phyloP scores from a whole-genome alignment of 2,329 filamentous ascomycete genomes.

The Alternaria sp. region DNA sequence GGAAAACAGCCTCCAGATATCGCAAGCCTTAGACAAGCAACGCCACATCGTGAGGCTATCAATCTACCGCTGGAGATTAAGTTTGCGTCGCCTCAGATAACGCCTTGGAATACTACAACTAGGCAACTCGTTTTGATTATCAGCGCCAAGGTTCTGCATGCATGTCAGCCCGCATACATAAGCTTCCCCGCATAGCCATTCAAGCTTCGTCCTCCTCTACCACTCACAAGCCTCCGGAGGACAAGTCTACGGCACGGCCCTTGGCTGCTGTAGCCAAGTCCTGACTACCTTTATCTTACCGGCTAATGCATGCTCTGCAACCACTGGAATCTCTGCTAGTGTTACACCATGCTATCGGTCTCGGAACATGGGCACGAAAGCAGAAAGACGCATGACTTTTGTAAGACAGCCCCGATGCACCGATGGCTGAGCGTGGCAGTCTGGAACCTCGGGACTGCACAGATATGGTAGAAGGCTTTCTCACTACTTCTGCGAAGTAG shows the following conservation, averaged over 20 bases:
- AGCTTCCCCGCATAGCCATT: constrained; percentile 27
- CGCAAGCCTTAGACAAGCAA: not conserved
- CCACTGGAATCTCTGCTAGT: constrained; percentile 20
- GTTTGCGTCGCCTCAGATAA: not conserved
- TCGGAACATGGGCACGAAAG: constrained; percentile 20
- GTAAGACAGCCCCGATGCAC: constrained; percentile 6
- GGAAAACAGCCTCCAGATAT: not conserved
- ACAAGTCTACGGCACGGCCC: constrained; percentile 1
- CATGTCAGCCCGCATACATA: constrained; percentile 31
- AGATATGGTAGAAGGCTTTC: not conserved
- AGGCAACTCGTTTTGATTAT: not conserved
- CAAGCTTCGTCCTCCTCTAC: constrained; percentile 20
- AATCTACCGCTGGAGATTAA: not conserved
- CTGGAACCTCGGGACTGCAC: constrained; percentile 13
- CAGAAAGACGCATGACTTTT: constrained; percentile 9
- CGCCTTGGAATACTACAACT: not conserved
- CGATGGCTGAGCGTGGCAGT: not conserved
- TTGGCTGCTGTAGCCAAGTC: not conserved
- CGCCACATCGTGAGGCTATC: not conserved
- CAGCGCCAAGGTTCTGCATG: constrained; percentile 11
- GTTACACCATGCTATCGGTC: constrained; percentile 25
- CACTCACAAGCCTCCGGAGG: constrained; percentile 6
- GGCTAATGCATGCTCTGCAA: constrained; percentile 3
- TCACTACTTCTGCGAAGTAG: not conserved
- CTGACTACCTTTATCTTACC: constrained; percentile 9